Evolutionary conservation across 805 yeast genomes (phyloP).

Genomic region (Starmerella vitae): DNA sequence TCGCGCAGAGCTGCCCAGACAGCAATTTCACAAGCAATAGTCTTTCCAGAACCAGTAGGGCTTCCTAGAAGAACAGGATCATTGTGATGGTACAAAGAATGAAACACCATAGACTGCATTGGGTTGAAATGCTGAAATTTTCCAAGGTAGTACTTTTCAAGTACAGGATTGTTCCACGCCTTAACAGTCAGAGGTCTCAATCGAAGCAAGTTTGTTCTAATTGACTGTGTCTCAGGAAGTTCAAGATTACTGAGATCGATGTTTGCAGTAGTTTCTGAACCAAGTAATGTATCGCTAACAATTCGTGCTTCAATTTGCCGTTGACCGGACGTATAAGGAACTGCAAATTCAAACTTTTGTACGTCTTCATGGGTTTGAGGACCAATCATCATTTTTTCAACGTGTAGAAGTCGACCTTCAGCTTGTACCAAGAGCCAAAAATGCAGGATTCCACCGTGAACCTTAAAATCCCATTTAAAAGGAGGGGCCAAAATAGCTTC

Average conservation of each 20-base stretch:
- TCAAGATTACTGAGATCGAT: constrained; percentile 84
- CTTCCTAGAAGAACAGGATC: constrained; percentile 85
- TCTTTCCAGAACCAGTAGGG: constrained; percentile 97
- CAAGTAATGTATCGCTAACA: constrained; percentile 79
- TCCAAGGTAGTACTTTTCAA: constrained; percentile 53
- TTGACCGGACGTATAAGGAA: constrained; percentile 77
- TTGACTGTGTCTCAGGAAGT: constrained; percentile 74
- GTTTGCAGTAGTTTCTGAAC: constrained; percentile 60
- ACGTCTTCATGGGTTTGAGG: constrained; percentile 39
- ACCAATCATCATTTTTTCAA: constrained; percentile 62
- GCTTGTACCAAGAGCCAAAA: constrained; percentile 84
- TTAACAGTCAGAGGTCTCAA: constrained; percentile 75
- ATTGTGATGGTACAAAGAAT: constrained; percentile 66
- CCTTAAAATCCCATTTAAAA: constrained; percentile 69
- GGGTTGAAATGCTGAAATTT: constrained; percentile 86
- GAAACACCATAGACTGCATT: constrained; percentile 96
- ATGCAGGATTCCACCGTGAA: constrained; percentile 72
- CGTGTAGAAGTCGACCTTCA: constrained; percentile 70
- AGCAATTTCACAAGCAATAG: constrained; percentile 92
- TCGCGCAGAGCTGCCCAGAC: constrained; percentile 91
- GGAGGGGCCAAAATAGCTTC: constrained; percentile 38
- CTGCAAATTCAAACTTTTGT: constrained; percentile 80
- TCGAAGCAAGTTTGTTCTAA: constrained; percentile 65
- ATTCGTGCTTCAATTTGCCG: constrained; percentile 72
- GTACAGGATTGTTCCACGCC: constrained; percentile 55